Percentiles rank a stretch among this genome's conserved stretches.
phyloP scores from a whole-genome alignment of 129 eudicot species.

The Scalesia atractyloides region DNA sequence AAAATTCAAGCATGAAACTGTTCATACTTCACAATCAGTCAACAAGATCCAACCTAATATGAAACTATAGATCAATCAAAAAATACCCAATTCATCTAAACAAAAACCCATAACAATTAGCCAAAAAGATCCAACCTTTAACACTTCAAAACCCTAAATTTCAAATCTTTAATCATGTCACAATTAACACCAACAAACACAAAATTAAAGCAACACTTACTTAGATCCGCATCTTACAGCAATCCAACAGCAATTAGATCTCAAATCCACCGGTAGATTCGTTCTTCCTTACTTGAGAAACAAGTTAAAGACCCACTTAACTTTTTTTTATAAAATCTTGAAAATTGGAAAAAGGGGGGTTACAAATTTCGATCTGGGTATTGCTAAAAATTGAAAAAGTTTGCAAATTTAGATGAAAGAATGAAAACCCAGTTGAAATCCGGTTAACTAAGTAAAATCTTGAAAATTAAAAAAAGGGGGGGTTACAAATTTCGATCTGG shows the following conservation, averaged over 20 bases:
- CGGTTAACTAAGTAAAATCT: slow-evolving; percentile 26
- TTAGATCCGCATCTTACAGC: slow-evolving; percentile 38
- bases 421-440: slow-evolving; percentile 18
- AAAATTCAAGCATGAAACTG: not conserved
- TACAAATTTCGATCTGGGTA: not conserved
- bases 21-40: slow-evolving; percentile 20
- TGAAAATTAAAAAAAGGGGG: slow-evolving; percentile 14
- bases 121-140: slow-evolving; percentile 13
- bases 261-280: slow-evolving; percentile 35
- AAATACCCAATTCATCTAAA: slow-evolving; percentile 14
- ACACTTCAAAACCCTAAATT: slow-evolving; percentile 27
- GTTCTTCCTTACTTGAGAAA: slow-evolving; percentile 50
- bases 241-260: slow-evolving; percentile 42
- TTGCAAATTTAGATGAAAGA: not conserved
- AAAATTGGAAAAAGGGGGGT: slow-evolving; percentile 16
- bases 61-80: slow-evolving; percentile 24
- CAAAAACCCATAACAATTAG: slow-evolving; percentile 7
- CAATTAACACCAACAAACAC: slow-evolving; percentile 22
- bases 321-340: slow-evolving; percentile 32
- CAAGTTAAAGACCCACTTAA: not conserved
- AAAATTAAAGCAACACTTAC: slow-evolving; percentile 50
- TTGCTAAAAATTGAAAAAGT: slow-evolving; percentile 20
- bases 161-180: not conserved
- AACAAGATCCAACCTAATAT: slow-evolving; percentile 27
- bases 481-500: not conserved